phyloP scores from a whole-genome alignment of 1,139 yeast species.

The Scheffersomyces lignicola region DNA sequence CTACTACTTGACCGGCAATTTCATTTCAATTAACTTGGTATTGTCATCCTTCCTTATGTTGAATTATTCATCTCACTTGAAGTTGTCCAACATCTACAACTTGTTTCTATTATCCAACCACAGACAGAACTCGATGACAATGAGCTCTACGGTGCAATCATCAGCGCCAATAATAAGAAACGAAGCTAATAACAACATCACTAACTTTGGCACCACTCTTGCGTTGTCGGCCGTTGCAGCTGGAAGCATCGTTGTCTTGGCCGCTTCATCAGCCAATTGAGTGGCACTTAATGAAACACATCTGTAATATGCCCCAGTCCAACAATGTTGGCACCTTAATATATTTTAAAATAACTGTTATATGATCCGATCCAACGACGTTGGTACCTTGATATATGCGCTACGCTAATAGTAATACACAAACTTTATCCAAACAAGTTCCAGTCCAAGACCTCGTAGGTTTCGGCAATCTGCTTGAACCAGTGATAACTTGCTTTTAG shows the following conservation, averaged over 20 bases:
- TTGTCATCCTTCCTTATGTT: constrained; percentile 1
- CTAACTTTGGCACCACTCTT: not conserved
- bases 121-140: too few species aligned
- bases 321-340: too few species aligned
- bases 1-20: constrained; percentile 22
- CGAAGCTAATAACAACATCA: not conserved
- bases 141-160: too few species aligned
- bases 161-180: not conserved
- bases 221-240: not conserved
- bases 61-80: not conserved
- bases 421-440: constrained; percentile 21
- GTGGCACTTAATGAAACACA: too few species aligned
- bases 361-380: too few species aligned
- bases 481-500: constrained; percentile 14
- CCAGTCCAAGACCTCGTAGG: constrained; percentile 27
- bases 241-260: not conserved
- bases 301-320: too few species aligned
- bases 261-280: too few species aligned
- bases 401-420: too few species aligned
- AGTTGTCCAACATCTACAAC: too few species aligned
- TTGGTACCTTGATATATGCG: too few species aligned
- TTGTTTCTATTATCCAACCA: too few species aligned
- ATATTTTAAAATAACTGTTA: too few species aligned
- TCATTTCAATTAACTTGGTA: constrained; percentile 4
- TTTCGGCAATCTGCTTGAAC: constrained; percentile 17